Evolutionary conservation across 83 land plant genomes (phyloP).

Genomic region (Picea abies): DNA sequence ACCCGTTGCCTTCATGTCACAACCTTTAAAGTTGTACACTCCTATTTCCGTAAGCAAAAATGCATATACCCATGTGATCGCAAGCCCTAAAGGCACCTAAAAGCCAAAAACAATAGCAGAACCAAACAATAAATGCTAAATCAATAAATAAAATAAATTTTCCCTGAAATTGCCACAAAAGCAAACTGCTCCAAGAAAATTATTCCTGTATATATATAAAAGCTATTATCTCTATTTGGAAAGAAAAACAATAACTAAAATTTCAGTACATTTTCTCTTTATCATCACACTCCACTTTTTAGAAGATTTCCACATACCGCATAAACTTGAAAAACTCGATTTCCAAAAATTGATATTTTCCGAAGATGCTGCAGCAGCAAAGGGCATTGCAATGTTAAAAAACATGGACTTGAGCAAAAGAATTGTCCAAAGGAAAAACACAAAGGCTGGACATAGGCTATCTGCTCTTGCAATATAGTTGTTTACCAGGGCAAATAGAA

Average conservation of each 20-base stretch:
- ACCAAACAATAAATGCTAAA: not conserved
- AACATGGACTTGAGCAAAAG: not conserved
- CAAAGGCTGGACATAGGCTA: not conserved
- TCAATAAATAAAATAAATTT: not conserved
- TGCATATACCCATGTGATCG: conserved; percentile 87
- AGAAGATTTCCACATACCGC: conserved; percentile 60
- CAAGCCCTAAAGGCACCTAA: conserved; percentile 93
- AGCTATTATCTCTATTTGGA: not conserved
- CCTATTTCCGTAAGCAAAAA: conserved; percentile 91
- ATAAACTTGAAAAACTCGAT: conserved; percentile 88
- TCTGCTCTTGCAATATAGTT: not conserved
- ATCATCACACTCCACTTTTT: not conserved
- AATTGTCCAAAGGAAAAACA: conserved; percentile 1
- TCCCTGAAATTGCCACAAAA: not conserved
- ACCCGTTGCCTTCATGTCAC: conserved; percentile 63
- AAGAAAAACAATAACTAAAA: not conserved
- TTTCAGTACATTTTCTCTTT: not conserved
- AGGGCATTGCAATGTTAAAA: conserved; percentile 5
- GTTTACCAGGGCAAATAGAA: conserved; percentile 93
- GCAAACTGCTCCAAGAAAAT: not conserved
- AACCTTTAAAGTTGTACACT: conserved; percentile 79
- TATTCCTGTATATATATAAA: not conserved
- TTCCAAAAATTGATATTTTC: conserved; percentile 82
- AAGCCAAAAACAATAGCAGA: conserved; percentile 7
- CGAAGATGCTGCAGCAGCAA: conserved; percentile 83